These are phyloP conservation scores for Prunus kanzakura DNA, from an alignment of 306 rosid genomes.

Conservation along the genomic window DNA sequence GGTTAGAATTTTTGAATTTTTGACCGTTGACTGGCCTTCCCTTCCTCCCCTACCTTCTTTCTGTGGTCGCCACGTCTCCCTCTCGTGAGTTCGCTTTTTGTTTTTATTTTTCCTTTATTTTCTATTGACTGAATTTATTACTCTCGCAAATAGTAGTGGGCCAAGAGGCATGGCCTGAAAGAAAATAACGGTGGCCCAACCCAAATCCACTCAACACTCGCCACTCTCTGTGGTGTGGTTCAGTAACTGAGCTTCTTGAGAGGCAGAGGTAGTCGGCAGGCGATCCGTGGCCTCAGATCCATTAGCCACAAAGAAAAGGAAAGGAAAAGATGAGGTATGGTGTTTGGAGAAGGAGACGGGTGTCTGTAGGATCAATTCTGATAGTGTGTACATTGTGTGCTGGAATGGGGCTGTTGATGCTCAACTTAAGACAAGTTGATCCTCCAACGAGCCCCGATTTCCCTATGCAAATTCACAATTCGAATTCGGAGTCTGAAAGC, in stretches of 20 bases:
- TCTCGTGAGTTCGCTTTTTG: background rate
- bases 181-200: background rate
- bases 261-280: background rate
- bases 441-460: slow-evolving; percentile 40
- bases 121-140: background rate
- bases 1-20: background rate
- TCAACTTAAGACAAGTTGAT: slow-evolving; percentile 58
- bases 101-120: background rate
- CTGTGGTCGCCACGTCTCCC: background rate
- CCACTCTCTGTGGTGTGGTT: background rate
- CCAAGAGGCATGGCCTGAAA: background rate
- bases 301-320: background rate
- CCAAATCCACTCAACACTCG: background rate
- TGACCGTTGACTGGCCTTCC: slow-evolving; percentile 2
- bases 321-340: slow-evolving; percentile 50
- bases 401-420: slow-evolving; percentile 44
- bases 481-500: slow-evolving; percentile 24
- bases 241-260: background rate
- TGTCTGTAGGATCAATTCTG: slow-evolving; percentile 40
- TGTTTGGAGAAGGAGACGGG: slow-evolving; percentile 50
- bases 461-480: slow-evolving; percentile 1
- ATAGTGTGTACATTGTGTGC: slow-evolving; percentile 45
- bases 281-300: background rate
- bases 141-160: background rate
- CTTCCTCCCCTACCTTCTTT: background rate